These are phyloP conservation scores for Fusarium coicis DNA, from an alignment of 2,329 filamentous ascomycete genomes.

Conservation along the genomic window DNA sequence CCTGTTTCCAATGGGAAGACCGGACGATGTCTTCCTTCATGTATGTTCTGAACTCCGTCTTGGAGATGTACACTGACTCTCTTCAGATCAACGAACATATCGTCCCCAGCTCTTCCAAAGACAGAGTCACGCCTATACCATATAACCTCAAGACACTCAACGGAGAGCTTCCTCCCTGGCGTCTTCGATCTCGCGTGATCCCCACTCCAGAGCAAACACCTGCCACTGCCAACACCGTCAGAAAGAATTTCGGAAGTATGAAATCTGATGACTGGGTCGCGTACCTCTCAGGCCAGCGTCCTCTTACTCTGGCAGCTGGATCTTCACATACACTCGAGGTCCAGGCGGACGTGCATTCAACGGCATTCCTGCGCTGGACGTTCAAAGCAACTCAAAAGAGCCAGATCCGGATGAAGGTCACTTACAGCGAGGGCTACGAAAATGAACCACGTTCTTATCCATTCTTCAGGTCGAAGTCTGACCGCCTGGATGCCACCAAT, in stretches of 20 bases:
- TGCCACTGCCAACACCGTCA: rapidly evolving
- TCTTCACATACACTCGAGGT: not conserved
- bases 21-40: not conserved
- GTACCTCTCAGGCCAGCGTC: rapidly evolving
- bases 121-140: not conserved
- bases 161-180: not conserved
- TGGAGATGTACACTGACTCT: not conserved
- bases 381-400: not conserved
- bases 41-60: not conserved
- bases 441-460: not conserved
- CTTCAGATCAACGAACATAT: not conserved
- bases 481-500: not conserved
- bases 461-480: not conserved
- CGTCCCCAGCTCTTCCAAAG: not conserved
- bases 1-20: not conserved
- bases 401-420: not conserved
- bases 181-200: not conserved
- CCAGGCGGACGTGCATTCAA: not conserved
- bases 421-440: not conserved
- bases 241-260: not conserved
- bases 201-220: not conserved
- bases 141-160: not conserved
- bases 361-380: not conserved
- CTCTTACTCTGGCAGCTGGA: not conserved
- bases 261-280: not conserved